A percentile compares a stretch with the other conserved stretches of the same genome.
phyloP scores from a whole-genome alignment of 208 protist species.

The Phytomonas sp. region DNA sequence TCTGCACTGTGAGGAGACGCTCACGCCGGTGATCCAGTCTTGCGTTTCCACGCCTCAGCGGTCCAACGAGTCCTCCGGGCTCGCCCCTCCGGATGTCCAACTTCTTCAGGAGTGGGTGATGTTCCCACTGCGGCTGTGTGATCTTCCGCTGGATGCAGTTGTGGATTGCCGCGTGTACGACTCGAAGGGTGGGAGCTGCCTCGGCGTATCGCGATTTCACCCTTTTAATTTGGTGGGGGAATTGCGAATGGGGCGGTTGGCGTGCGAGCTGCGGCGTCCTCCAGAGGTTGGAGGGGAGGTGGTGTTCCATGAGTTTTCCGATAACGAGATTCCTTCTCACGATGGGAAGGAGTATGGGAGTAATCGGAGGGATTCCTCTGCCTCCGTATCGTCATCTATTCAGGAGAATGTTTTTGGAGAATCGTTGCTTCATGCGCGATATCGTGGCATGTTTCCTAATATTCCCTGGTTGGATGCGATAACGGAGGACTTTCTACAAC shows the following conservation, averaged over 20 bases:
- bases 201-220: conserved; percentile 21
- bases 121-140: conserved; percentile 73
- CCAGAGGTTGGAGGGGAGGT: neutral
- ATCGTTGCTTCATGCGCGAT: conserved; percentile 8
- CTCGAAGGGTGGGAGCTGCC: conserved; percentile 11
- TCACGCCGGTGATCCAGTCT: conserved; percentile 48
- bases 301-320: neutral
- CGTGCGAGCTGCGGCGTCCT: conserved; percentile 17
- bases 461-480: conserved; percentile 77
- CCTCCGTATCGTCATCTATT: neutral
- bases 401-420: neutral
- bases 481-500: conserved; percentile 18
- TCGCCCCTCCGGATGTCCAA: neutral
- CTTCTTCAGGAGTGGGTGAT: conserved; percentile 32
- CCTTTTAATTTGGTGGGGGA: conserved; percentile 30
- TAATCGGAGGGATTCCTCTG: neutral
- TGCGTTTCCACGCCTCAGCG: conserved; percentile 11
- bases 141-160: conserved; percentile 74
- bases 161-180: conserved; percentile 25
- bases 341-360: neutral
- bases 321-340: neutral
- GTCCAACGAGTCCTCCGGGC: neutral
- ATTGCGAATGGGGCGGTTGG: conserved; percentile 33
- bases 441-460: conserved; percentile 30
- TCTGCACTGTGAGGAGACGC: conserved; percentile 36